Evolutionary conservation across 805 yeast species (phyloP), one percentile per base, ranked within the genome.

Genomic region (Candida koratica): DNA sequence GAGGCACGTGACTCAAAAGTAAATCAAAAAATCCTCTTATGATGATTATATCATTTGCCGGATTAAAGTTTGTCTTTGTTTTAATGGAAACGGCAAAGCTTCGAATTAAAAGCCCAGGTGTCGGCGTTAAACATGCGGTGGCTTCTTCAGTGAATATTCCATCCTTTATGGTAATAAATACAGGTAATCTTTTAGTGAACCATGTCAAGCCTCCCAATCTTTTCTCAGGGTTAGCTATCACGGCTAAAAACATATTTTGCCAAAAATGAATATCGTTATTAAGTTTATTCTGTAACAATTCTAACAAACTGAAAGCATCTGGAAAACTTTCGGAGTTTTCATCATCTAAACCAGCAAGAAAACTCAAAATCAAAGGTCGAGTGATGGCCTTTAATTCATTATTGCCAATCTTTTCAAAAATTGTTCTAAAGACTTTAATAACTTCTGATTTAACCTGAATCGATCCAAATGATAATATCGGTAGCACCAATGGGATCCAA

Each of bases 401-500:
- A 38, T 2, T 77, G 51, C 3, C 73, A 3, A 84, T 48, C 24
- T 62, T 66, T 6, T 48, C 33, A 6, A 84, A 61, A 5, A 88
- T 52, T 46, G 74, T 73, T 2, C 66, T 64, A 45, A 81, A 77
- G 2, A 90, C 59, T 16, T 74, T 74, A 12, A 90, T 68, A 32
- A 89, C 62, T 44, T 77, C 78, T 0, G 95, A 90, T 54, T 84
- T 88, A 28, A 90, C 90, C 47, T 84, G 84, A 53, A 88, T 86
- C 4, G 95, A 81, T 7, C 95, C 95, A 53, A 81, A 86, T 11
- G 93, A 75, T 74, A 90, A 76, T 37, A 93, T 63, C 0, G 97
- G 96, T 6, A 93, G 63, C n/a, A 93, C 58, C 0, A 97, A 97
- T 0, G 97, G 95, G 2, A 90, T 67, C 98, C 98, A 93, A 2